Base-by-base conservation (phyloP, 495 filamentous ascomycete genomes). In the Neurospora intermedia region DNA sequence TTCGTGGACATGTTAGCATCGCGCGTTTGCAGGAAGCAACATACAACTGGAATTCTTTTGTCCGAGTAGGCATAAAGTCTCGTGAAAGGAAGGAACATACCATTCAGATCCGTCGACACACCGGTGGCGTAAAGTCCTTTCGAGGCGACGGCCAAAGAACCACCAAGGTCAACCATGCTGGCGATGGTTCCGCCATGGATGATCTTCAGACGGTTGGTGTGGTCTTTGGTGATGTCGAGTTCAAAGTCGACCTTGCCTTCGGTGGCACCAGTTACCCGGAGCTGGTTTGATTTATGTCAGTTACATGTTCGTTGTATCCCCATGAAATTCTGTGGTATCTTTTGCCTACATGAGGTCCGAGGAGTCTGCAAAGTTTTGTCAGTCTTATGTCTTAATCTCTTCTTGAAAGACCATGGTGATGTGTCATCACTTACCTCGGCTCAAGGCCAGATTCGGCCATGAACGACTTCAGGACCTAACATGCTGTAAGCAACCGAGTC, bases 131-230 rank as follows among this genome's bases (percentile, higher is more conserved):
- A 97, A 1, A 97, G 83, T 0, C 96, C 96, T 75, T 89, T 89
- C 3, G 96, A 98, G 38, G 96, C 94, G 39, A 99, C 94, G 6
- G 95, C 96, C 23, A 99, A 84, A 10, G 94, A 97, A 20, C 96
- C 96, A 5, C 96, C 96, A 0, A 98, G 87, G 77, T 99, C 96
- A 62, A 97, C 94, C 91, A 98, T 93, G 81, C 91, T 94, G 20
- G 96, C 95, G 77, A 98, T 94, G 20, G 96, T 96, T 45, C 95
- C 96, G 62, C 96, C 96, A 83, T 99, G 96, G 74, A 98, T 86
- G 70, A 93, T 97, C 69, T 89, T 90, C 10, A 98, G 86, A 27
- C 96, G 90, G 78, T 98, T 99, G 6, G 95, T 98, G 80, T 99
- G 96, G 70, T 97, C 87, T 76, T 94, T 93, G 54, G 90, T 82